A percentile compares a stretch with the other conserved stretches of the same genome.
Evolutionary conservation across 2,329 filamentous ascomycete genomes (phyloP).

Genomic region (Aspergillus carbonarius): DNA sequence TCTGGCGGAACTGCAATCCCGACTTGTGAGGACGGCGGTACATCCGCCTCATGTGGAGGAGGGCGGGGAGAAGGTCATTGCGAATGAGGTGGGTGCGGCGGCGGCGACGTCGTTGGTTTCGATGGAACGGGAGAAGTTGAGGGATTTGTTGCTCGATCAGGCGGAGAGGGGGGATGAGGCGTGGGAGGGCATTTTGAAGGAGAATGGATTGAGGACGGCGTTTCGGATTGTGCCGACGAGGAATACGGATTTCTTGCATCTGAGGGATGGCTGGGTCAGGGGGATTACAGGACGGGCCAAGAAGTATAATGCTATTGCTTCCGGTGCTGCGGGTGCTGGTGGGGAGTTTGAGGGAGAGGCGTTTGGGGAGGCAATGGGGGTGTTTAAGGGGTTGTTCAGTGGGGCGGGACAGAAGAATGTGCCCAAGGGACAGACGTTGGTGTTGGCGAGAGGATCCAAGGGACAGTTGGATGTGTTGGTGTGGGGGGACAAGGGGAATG

Average conservation of each 20-base stretch:
- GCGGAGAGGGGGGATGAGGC: slow-evolving; percentile 66
- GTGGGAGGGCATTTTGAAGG: slow-evolving; percentile 70
- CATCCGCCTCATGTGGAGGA: slow-evolving; percentile 26
- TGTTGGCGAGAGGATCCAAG: slow-evolving; percentile 65
- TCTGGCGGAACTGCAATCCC: slow-evolving; percentile 74
- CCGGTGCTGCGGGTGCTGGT: neutral
- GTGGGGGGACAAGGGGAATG: slow-evolving; percentile 37
- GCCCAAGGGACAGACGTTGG: slow-evolving; percentile 74
- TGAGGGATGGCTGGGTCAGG: slow-evolving; percentile 87
- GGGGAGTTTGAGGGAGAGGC: slow-evolving; percentile 65
- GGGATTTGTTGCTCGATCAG: slow-evolving; percentile 64
- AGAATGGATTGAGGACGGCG: slow-evolving; percentile 68
- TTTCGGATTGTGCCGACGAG: slow-evolving; percentile 86
- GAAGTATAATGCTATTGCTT: slow-evolving; percentile 41
- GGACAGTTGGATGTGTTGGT: slow-evolving; percentile 70
- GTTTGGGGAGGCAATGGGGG: slow-evolving; percentile 71
- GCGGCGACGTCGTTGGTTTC: slow-evolving; percentile 79
- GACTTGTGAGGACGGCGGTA: slow-evolving; percentile 69
- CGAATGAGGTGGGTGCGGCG: slow-evolving; percentile 53
- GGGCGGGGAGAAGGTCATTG: slow-evolving; percentile 16
- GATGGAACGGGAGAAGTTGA: slow-evolving; percentile 74
- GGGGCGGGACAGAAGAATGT: slow-evolving; percentile 66
- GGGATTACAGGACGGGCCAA: slow-evolving; percentile 74
- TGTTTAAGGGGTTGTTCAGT: slow-evolving; percentile 80
- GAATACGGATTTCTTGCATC: slow-evolving; percentile 89